Conservation (phyloP, 2,329 filamentous ascomycete genomes). For the Fusarium caatingaense region DNA sequence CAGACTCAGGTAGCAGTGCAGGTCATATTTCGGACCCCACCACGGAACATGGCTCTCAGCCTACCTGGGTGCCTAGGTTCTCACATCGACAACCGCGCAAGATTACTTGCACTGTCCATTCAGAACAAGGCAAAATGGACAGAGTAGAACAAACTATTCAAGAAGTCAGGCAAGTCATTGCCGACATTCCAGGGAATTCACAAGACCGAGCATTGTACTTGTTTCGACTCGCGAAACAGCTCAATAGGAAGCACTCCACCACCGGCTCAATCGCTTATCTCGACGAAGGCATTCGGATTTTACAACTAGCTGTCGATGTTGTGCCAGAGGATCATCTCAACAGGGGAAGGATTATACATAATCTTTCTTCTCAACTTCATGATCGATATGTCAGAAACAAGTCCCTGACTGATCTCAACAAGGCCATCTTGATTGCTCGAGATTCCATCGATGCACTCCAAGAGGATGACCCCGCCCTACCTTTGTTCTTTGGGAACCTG, state of each 20-base stretch:
- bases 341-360: not conserved
- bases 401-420: not conserved
- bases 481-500: not conserved
- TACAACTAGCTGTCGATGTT: not conserved
- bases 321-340: not conserved
- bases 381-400: not conserved
- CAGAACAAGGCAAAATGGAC: not conserved
- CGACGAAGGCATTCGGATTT: not conserved
- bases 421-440: not conserved
- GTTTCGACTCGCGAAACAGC: not conserved
- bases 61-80: too few species aligned
- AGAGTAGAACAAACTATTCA: not conserved
- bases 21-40: not conserved
- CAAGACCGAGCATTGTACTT: not conserved
- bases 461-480: not conserved
- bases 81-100: not conserved
- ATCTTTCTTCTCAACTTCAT: not conserved
- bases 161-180: not conserved
- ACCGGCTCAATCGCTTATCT: not conserved
- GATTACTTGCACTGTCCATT: not conserved
- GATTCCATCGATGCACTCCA: not conserved
- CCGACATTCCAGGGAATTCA: not conserved
- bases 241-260: not conserved
- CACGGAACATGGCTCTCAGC: not conserved
- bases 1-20: not conserved